Conservation (phyloP, 305 asterid species). For the Fraxinus floribunda region DNA sequence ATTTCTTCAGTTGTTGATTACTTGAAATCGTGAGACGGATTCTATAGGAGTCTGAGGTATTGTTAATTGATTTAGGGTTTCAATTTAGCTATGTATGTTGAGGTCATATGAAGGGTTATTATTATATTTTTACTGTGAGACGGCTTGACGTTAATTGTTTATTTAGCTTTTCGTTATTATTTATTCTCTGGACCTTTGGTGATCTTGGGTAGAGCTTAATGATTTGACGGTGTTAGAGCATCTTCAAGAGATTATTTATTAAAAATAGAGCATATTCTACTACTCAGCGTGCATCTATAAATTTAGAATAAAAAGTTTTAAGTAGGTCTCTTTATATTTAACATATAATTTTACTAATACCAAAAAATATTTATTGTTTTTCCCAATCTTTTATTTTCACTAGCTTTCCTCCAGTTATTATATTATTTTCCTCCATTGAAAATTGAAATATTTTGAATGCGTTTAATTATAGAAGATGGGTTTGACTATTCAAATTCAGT, state of each 20-base stretch:
- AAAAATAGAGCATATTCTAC: too few relatives aligned
- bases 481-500: too few relatives aligned
- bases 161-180: not conserved
- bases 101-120: not conserved
- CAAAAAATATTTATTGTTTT: too few relatives aligned
- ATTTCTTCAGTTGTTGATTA: not conserved
- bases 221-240: not conserved
- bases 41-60: not conserved
- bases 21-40: constrained; percentile 14
- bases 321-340: not conserved
- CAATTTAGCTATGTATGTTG: not conserved
- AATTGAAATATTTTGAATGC: too few relatives aligned
- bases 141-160: not conserved
- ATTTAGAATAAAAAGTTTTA: not conserved
- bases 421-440: too few relatives aligned
- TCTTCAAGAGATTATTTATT: too few relatives aligned
- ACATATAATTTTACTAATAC: not conserved
- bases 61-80: constrained; percentile 1
- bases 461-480: too few relatives aligned
- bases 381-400: not conserved
- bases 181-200: not conserved
- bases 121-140: not conserved
- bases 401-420: not conserved
- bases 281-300: too few relatives aligned
- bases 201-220: not conserved